Evolutionary conservation across 495 filamentous ascomycete genomes (phyloP).

Genomic region (Annulohypoxylon moriforme): DNA sequence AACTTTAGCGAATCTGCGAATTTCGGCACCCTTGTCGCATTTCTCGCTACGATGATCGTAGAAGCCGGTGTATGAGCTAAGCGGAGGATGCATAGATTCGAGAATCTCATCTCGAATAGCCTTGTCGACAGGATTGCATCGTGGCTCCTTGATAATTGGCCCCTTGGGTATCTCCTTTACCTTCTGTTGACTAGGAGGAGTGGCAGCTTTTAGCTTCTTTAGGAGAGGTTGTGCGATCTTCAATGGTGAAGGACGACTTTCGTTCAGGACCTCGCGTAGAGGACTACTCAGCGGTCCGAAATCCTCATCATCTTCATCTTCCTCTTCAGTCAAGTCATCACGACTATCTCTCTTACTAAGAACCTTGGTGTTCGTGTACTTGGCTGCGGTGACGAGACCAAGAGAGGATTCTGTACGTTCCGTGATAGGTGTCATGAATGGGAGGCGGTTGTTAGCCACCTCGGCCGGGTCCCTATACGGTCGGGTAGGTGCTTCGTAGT

Average conservation of each 20-base stretch:
- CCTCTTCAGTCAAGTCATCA: conserved; percentile 44
- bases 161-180: conserved; percentile 57
- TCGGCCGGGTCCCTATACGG: conserved; percentile 81
- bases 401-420: conserved; percentile 92
- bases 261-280: conserved; percentile 68
- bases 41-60: conserved; percentile 70
- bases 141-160: conserved; percentile 79
- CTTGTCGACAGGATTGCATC: conserved; percentile 89
- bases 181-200: conserved; percentile 29
- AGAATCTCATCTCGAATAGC: conserved; percentile 78
- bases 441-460: conserved; percentile 84
- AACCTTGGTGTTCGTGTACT: conserved; percentile 70
- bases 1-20: conserved; percentile 80
- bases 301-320: conserved; percentile 56
- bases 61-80: conserved; percentile 80
- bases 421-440: conserved; percentile 98
- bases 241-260: conserved; percentile 44
- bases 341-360: conserved; percentile 66
- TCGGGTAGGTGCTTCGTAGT: conserved; percentile 78
- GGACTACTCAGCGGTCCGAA: conserved; percentile 75
- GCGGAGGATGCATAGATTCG: conserved; percentile 72
- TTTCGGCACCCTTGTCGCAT: conserved; percentile 73
- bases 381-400: conserved; percentile 67
- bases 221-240: conserved; percentile 63
- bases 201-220: conserved; percentile 49